Base-by-base conservation (phyloP, 2,329 filamentous ascomycete genomes). In the Onygenales sp. region DNA sequence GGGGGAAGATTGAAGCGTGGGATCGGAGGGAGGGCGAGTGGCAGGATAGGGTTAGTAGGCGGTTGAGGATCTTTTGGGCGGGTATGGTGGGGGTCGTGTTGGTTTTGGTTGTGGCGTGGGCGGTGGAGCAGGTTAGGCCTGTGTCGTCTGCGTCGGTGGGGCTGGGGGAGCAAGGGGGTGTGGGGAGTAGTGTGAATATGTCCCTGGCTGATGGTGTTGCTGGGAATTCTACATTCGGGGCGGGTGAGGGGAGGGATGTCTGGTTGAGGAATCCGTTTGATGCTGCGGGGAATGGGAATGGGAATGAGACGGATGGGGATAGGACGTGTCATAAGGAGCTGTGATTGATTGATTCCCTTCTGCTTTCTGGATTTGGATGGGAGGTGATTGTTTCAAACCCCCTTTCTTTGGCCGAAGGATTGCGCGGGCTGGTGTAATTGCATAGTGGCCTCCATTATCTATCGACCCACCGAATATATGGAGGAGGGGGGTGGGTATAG, bases 11-110 rank as follows among this genome's bases (percentile, higher is more conserved):
- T 43, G 66, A 72, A 52, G 62, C 60, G 38, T 75, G 72, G 70
- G 72, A 75, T 54, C 62, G 62, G 48, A 63, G 66, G 52, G 73
- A 77, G 54, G 60, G 59, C 9, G 70, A 75, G 51, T 73, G 68
- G 66, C 70, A 73, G 61, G 65, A 61, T 35, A 64, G 66, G 21
- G 62, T 71, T 6, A 68, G 63, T 43, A 64, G 69, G 50, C 61
- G 71, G 43, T 58, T 73, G 42, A 68, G 69, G 17, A 65, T 74
- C 21, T 63, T 71, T 54, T 73, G 68, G 70, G 61, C 60, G 0
- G 57, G 64, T 27, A 54, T 69, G 17, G 57, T 55, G 10, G 59
- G 60, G 6, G 59, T 60, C 5, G 49, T 67, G 14, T 43, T 69
- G 32, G 54, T 69, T 35, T 35, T 69, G 7, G 45, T 69, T 11